Base-by-base conservation (phyloP, 1,284 basidiomycete species). In the Puccinia coronata region DNA sequence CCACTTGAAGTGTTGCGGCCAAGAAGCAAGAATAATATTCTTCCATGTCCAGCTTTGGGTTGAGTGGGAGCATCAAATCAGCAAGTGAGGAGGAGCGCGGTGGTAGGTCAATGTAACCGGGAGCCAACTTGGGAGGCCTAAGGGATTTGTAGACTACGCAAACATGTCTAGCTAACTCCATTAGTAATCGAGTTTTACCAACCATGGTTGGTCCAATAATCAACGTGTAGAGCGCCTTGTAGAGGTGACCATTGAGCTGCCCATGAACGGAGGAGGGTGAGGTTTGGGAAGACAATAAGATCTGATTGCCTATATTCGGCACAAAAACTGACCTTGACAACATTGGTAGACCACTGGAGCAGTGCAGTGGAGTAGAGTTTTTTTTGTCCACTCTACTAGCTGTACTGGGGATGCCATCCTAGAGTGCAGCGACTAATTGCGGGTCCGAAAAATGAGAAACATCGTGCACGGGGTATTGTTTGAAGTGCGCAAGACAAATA, bases 171-270 rank as follows among this genome's bases (percentile, higher is more conserved):
- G 69, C 36, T 0, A 71, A 28, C 47, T 71, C 69, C 43, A 25
- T 71, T n/a, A 71, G 47, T 28, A 71, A 36, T 49, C 47, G 69
- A 39, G 47, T 71, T 71, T 71, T 71, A 4, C 69, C 47, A 34
- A 28, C 8, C 69, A 71, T 71, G 18, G 69, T 51, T 31, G 69
- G 69, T 25, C 69, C 69, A 23, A 71, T 53, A 14, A 71, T 49
- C n/a, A 49, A 49, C 31, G 69, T 53, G 47, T 71, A 71, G 4
- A 49, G 69, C 53, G 69, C 69, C 43, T 34, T 49, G 49, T 51
- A 53, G 20, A 6, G 4, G 18, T 36, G 9, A 0, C 25, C 47
- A 71, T 39, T 36, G 43, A 0, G 18, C 69, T 36, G 69, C 41
- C 51, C 20, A 71, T 34, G 14, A 1, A 14, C 9, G 9, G 41